A percentile compares a stretch with the other conserved stretches of the same genome.
Evolutionary conservation across 1,284 basidiomycete species (phyloP).

Genomic region (Ustilago cynodontis): DNA sequence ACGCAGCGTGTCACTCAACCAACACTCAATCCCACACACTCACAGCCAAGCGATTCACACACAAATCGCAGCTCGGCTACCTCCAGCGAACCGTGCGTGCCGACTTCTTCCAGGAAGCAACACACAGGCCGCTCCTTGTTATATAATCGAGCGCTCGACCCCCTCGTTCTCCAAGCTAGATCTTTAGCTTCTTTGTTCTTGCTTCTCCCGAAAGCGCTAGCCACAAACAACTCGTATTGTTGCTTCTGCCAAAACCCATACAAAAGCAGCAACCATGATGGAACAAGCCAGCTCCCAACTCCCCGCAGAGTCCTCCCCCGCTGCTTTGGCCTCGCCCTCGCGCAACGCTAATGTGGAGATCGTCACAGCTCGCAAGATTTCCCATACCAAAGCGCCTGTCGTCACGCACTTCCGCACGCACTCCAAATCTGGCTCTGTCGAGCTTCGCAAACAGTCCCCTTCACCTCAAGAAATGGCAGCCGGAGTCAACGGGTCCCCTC

Average conservation of each 20-base stretch:
- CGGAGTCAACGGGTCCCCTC: constrained; percentile 4
- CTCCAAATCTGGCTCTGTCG: constrained; percentile 18
- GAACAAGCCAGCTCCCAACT: background rate
- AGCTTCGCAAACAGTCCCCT: constrained; percentile 4
- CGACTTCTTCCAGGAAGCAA: background rate
- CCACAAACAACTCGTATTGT: background rate
- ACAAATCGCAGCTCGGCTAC: background rate
- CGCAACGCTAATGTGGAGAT: constrained; percentile 20
- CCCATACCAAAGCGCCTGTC: constrained; percentile 13
- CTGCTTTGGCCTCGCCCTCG: background rate
- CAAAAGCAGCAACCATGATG: background rate
- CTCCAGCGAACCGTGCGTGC: background rate
- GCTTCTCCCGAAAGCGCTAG: background rate
- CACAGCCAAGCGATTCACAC: background rate
- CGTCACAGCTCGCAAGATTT: constrained; percentile 21
- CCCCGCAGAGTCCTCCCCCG: background rate
- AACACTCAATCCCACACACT: background rate
- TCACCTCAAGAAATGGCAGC: constrained; percentile 5
- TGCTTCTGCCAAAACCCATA: background rate
- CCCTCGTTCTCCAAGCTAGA: background rate
- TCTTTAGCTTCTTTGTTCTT: background rate
- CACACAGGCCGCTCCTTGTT: no score
- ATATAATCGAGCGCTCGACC: constrained; percentile 1
- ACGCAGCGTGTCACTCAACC: background rate
- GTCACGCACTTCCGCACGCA: constrained; percentile 24